phyloP scores from a whole-genome alignment of 1,139 yeast species.

The Wickerhamomyces sp. region DNA sequence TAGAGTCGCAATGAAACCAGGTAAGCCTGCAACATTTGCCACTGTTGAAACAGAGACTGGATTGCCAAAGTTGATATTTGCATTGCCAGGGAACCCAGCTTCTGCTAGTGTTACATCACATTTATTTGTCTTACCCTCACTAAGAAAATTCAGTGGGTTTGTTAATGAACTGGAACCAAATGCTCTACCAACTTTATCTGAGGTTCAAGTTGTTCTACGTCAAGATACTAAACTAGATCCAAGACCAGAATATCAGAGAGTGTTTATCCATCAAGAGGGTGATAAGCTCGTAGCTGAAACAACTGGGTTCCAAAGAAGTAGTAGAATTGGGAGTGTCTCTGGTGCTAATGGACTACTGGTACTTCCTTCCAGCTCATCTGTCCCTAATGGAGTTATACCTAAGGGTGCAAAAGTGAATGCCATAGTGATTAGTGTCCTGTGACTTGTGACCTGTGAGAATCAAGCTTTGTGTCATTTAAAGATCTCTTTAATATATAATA shows the following conservation, averaged over 20 bases:
- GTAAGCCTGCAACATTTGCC: slow-evolving; percentile 51
- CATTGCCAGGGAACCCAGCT: slow-evolving; percentile 51
- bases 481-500: too few species aligned
- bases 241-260: slow-evolving; percentile 47
- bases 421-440: slow-evolving; percentile 18
- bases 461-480: too few species aligned
- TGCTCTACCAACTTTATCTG: slow-evolving; percentile 25
- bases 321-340: slow-evolving; percentile 40
- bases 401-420: slow-evolving; percentile 23
- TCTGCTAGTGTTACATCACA: slow-evolving; percentile 43
- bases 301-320: slow-evolving; percentile 46
- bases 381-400: slow-evolving; percentile 1
- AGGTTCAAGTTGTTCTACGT: slow-evolving; percentile 28
- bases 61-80: slow-evolving; percentile 31
- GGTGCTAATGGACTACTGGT: slow-evolving; percentile 40
- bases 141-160: slow-evolving; percentile 31
- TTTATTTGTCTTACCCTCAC: slow-evolving; percentile 42
- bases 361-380: slow-evolving; percentile 30
- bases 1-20: slow-evolving; percentile 50
- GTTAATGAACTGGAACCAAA: slow-evolving; percentile 6
- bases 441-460: not conserved
- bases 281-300: slow-evolving; percentile 30
- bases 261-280: slow-evolving; percentile 24
- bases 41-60: slow-evolving; percentile 26
- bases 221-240: slow-evolving; percentile 34